Evolutionary conservation across 1,139 yeast genomes (phyloP).

Genomic region (Protomyces inouyei): DNA sequence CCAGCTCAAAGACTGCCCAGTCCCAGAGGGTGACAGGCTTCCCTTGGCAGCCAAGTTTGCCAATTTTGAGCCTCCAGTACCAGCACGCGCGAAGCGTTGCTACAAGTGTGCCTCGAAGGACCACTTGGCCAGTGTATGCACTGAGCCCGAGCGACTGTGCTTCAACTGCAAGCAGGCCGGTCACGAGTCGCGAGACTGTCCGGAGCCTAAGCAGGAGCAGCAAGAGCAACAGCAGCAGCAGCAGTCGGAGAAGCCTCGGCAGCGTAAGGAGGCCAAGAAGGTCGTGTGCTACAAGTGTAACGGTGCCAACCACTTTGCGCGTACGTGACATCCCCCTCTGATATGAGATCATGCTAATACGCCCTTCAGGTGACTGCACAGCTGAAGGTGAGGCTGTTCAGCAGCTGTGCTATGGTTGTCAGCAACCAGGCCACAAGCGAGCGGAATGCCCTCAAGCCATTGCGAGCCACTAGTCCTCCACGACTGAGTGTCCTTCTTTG

Average conservation of each 20-base stretch:
- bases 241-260: conserved; percentile 57
- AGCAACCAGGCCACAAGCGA: conserved; percentile 65
- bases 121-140: conserved; percentile 83
- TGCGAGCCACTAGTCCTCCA: conserved; percentile 41
- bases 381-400: conserved; percentile 38
- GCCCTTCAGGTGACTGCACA: not conserved
- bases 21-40: not conserved
- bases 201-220: conserved; percentile 54
- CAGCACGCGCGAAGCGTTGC: not conserved
- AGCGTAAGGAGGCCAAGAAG: conserved; percentile 38
- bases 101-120: conserved; percentile 42
- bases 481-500: not conserved
- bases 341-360: too few species aligned
- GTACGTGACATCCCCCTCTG: conserved; percentile 51
- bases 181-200: conserved; percentile 79
- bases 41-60: not conserved
- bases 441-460: conserved; percentile 51
- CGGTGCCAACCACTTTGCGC: conserved; percentile 82
- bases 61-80: not conserved
- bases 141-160: conserved; percentile 76
- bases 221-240: conserved; percentile 53
- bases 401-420: conserved; percentile 81
- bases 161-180: conserved; percentile 77
- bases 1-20: not conserved
- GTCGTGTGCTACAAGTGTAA: not conserved